Evolutionary conservation across 495 filamentous ascomycete genomes (phyloP), one percentile per base, ranked within the genome.

Genomic region (Penicillium dipodomyicola): DNA sequence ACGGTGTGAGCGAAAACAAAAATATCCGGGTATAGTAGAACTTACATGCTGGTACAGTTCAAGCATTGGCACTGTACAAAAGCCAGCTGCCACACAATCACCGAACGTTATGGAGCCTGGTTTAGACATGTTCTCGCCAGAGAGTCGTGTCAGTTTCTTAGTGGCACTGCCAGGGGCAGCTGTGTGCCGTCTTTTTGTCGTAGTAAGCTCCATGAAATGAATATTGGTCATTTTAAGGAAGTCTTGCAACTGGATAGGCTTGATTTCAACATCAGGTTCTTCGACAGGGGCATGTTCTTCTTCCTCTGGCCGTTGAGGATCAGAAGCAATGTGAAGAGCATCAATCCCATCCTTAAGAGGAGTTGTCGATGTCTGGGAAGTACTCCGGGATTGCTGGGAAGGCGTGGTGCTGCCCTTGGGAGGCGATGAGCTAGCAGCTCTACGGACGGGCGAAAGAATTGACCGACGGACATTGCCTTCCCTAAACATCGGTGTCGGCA

Each of bases 191-290:
- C 94, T 79, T 70, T 97, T 98, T 0, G 93, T 97, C 2, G 89
- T 97, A 2, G 82, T 87, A 27, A 96, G 79, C 65, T 98, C 95
- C 87, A 98, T 96, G 73, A 98, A 98, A 39, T 92, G 89, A 62
- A 98, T 96, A 56, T 87, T 90, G 5, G 94, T 97, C 83, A 96
- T 84, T 62, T 96, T 89, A 44, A 98, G 74, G 72, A 98, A 98
- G 37, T 96, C 87, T 63, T 96, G 89, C 3, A 98, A 77, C 49
- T 92, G 87, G 25, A 98, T 92, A 14, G 84, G 83, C 54, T 90
- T 86, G 44, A 79, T 78, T 40, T 80, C 79, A 10, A 68, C 67
- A 10, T 51, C 64, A 10, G 54, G 12, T 9, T 68, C 65, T 40
- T 72, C 64, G 15, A 15, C 46, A 4, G 46, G 23, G 7, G 48